Percentiles rank a stretch among this genome's conserved stretches.
These are phyloP conservation scores for Neoboletus magnificus DNA, from an alignment of 768 basidiomycete species.

Conservation along the genomic window DNA sequence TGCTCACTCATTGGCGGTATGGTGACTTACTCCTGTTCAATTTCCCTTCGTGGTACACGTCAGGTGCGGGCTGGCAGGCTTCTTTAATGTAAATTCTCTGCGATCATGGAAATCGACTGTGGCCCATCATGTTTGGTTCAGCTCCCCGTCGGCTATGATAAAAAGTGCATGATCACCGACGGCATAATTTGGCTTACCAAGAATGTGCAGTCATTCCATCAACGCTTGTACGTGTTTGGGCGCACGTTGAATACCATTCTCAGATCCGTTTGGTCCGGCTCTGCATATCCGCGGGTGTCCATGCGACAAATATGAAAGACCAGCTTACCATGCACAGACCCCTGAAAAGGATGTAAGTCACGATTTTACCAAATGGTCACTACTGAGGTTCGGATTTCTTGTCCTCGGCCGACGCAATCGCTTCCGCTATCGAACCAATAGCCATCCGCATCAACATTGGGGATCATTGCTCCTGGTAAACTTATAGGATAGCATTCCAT, in stretches of 20 bases:
- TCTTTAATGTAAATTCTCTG: not conserved
- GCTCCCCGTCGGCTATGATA: not conserved
- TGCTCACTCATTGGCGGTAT: not conserved
- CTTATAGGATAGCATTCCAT: not conserved
- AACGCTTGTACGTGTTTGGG: not conserved
- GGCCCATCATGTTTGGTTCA: not conserved
- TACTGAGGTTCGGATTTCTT: constrained; percentile 5
- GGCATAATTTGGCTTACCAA: not conserved
- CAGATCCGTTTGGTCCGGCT: not conserved
- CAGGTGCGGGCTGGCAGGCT: not conserved
- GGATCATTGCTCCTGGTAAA: not conserved
- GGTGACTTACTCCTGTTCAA: not conserved
- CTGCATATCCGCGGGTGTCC: not conserved
- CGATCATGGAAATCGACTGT: not conserved
- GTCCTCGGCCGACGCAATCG: constrained; percentile 19
- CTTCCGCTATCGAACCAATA: not conserved
- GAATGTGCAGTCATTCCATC: not conserved
- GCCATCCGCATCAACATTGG: not conserved
- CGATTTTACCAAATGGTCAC: not conserved
- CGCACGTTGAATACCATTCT: not conserved
- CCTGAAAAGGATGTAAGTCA: no score
- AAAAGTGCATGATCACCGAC: not conserved
- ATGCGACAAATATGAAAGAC: not conserved
- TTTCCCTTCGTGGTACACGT: not conserved
- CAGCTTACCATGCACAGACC: not conserved